Percentiles rank a stretch among this genome's conserved stretches.
phyloP scores from a whole-genome alignment of 192 early-diverging fungal genomes.

The Mortierella antarctica region DNA sequence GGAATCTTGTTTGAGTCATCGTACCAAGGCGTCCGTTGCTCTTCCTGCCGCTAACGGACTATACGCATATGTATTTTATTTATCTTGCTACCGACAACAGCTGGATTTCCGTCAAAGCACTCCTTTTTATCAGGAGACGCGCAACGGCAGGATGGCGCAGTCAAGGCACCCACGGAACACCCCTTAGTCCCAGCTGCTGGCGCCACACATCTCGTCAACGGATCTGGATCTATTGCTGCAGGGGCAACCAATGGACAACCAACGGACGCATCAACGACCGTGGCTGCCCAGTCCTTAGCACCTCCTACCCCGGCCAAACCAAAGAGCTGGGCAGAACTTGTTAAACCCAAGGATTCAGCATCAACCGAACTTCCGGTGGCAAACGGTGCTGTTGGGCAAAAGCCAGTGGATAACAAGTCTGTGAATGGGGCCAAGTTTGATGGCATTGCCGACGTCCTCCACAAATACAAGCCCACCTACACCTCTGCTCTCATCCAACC shows the following conservation, averaged over 20 bases:
- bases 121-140: not conserved
- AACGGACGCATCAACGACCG: not conserved
- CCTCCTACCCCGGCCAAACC: conserved; percentile 35
- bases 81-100: not conserved
- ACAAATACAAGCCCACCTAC: conserved; percentile 56
- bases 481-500: conserved; percentile 70
- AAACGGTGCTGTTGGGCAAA: conserved; percentile 30
- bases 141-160: conserved; percentile 27
- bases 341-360: conserved; percentile 29
- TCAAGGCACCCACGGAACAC: not conserved
- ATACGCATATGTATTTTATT: not conserved
- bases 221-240: not conserved
- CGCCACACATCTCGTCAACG: conserved; percentile 5
- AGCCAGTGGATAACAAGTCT: conserved; percentile 3
- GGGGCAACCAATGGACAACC: not conserved
- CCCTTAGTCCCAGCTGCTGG: conserved; percentile 1
- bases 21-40: not conserved
- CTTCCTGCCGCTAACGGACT: not conserved
- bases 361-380: conserved; percentile 22
- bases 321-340: conserved; percentile 60
- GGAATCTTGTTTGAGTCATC: not conserved
- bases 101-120: conserved; percentile 28
- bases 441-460: conserved; percentile 54
- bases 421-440: conserved; percentile 43
- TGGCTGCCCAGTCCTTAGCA: not conserved